Evolutionary conservation across 148 eudicot genomes (phyloP).

Genomic region (Heliamphora exappendiculata): DNA sequence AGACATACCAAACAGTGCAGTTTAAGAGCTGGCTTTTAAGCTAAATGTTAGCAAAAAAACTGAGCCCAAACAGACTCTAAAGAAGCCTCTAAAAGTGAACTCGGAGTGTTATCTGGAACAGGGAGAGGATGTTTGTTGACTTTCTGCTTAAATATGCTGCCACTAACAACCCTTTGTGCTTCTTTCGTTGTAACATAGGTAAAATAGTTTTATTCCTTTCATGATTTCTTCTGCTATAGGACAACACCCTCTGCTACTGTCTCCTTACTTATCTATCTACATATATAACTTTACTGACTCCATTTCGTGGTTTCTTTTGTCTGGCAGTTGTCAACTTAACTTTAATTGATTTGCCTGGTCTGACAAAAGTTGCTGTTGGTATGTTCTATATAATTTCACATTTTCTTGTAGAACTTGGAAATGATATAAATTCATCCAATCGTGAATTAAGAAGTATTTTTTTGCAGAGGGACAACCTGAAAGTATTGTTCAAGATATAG

Average conservation of each 20-base stretch:
- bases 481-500: slow-evolving; percentile 62
- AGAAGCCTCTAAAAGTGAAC: no score
- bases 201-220: background rate
- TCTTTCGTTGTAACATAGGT: background rate
- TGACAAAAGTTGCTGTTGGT: slow-evolving; percentile 99
- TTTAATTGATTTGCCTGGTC: slow-evolving; percentile 83
- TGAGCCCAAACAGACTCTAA: no score
- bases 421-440: background rate
- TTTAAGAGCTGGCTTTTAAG: no score
- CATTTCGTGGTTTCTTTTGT: slow-evolving; percentile 9
- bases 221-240: background rate
- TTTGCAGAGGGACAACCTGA: slow-evolving; percentile 76
- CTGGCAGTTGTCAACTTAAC: slow-evolving; percentile 90
- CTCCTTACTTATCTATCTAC: background rate
- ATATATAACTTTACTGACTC: background rate
- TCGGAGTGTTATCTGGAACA: no score
- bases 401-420: background rate
- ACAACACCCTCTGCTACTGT: background rate
- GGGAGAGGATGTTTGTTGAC: no score
- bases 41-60: no score
- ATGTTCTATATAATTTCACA: slow-evolving; percentile 20
- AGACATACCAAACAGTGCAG: no score
- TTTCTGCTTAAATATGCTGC: no score
- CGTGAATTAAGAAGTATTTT: slow-evolving; percentile 10
- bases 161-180: no score